phyloP scores from a whole-genome alignment of 495 filamentous ascomycete species.

The Echria macrotheca region DNA sequence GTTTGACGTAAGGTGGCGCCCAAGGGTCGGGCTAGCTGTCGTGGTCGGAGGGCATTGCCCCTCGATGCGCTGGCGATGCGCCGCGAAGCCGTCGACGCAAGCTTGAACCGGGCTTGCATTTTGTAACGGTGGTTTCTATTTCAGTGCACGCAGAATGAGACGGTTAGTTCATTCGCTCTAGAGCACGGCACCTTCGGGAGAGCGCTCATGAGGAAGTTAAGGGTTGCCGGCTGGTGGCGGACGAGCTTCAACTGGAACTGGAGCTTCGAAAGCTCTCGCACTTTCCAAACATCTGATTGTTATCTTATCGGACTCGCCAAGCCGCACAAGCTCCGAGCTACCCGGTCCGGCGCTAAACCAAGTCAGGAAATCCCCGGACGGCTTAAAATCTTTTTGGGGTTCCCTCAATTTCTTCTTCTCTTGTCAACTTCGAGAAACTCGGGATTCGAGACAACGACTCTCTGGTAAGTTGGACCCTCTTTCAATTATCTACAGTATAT shows the following conservation, averaged over 20 bases:
- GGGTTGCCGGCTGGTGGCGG: not conserved
- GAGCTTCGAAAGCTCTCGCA: constrained; percentile 27
- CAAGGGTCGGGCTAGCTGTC: constrained; percentile 21
- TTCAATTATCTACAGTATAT: no score
- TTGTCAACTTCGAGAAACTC: not conserved
- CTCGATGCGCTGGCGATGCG: constrained; percentile 30
- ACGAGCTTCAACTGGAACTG: not conserved
- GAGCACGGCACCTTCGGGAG: not conserved
- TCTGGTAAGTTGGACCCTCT: not conserved
- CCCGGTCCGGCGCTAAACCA: not conserved
- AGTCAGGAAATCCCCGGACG: no score
- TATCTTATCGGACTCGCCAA: constrained; percentile 18
- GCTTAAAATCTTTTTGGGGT: no score
- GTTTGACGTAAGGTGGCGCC: constrained; percentile 11
- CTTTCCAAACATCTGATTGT: no score
- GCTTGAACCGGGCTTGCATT: constrained; percentile 37
- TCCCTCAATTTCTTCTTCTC: not conserved
- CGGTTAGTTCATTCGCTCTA: not conserved
- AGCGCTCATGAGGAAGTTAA: not conserved
- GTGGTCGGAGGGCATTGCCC: constrained; percentile 21
- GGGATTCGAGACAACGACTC: not conserved
- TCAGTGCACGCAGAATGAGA: not conserved
- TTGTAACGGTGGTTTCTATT: constrained; percentile 2
- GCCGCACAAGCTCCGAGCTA: no score
- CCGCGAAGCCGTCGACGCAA: constrained; percentile 32